phyloP scores from a whole-genome alignment of 805 yeast species.

The Wilhelminamyces savonicus region DNA sequence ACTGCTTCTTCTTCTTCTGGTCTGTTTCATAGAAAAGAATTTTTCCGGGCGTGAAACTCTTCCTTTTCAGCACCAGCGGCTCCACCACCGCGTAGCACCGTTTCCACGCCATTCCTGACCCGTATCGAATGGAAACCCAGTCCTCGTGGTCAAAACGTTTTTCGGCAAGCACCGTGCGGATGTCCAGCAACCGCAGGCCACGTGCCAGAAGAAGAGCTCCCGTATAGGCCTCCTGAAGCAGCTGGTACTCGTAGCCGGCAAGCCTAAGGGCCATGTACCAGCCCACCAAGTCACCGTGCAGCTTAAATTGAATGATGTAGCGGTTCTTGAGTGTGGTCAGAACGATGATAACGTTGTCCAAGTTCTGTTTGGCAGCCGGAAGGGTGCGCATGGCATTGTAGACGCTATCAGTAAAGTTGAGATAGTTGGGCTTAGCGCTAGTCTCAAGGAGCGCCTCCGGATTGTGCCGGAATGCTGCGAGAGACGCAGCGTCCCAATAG shows the following conservation, averaged over 20 bases:
- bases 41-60: constrained; percentile 51
- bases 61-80: constrained; percentile 51
- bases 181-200: constrained; percentile 83
- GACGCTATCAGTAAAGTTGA: constrained; percentile 86
- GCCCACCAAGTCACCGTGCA: constrained; percentile 53
- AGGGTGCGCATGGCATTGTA: constrained; percentile 65
- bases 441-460: constrained; percentile 51
- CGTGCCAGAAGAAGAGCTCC: constrained; percentile 91
- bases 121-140: constrained; percentile 92
- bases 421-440: constrained; percentile 74
- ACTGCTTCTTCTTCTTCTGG: constrained; percentile 59
- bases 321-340: constrained; percentile 91
- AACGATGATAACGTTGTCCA: constrained; percentile 76
- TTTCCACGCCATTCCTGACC: constrained; percentile 97
- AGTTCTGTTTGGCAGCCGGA: constrained; percentile 57
- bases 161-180: constrained; percentile 76
- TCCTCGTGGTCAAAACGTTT: constrained; percentile 85
- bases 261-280: constrained; percentile 86
- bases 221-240: constrained; percentile 92
- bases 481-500: constrained; percentile 76
- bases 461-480: constrained; percentile 47
- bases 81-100: constrained; percentile 87
- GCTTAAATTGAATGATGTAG: constrained; percentile 70
- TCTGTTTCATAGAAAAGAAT: constrained; percentile 80
- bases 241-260: constrained; percentile 70